A percentile compares a stretch with the other conserved stretches of the same genome.
These are phyloP conservation scores for Ogataea sp. DNA, from an alignment of 805 yeast species.

Conservation along the genomic window DNA sequence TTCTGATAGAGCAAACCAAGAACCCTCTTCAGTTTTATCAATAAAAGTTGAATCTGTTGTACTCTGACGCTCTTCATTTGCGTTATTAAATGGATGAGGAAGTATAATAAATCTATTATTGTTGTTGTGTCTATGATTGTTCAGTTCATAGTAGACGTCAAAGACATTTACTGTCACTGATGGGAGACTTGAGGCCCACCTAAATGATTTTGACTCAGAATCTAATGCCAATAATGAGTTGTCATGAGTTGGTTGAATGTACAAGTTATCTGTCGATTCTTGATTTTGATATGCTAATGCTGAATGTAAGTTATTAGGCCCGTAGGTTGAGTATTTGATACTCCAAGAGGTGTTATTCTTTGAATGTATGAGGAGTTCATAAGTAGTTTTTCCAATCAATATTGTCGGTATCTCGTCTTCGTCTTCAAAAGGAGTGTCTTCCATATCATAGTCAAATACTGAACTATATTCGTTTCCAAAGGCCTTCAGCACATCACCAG, in stretches of 20 bases:
- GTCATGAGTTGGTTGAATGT: slow-evolving; percentile 80
- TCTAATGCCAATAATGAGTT: slow-evolving; percentile 71
- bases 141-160: slow-evolving; percentile 46
- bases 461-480: slow-evolving; percentile 35
- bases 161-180: slow-evolving; percentile 69
- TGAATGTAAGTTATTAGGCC: slow-evolving; percentile 76
- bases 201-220: slow-evolving; percentile 56
- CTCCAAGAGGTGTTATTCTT: slow-evolving; percentile 70
- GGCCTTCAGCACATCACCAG: slow-evolving; percentile 65
- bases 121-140: slow-evolving; percentile 7
- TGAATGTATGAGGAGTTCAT: slow-evolving; percentile 71
- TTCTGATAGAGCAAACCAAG: slow-evolving; percentile 86
- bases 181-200: slow-evolving; percentile 73
- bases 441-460: too few relatives aligned
- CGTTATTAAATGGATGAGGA: slow-evolving; percentile 56
- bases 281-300: slow-evolving; percentile 39
- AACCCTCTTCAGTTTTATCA: slow-evolving; percentile 51
- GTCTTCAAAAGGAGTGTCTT: too few relatives aligned
- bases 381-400: slow-evolving; percentile 63
- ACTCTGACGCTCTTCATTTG: background rate
- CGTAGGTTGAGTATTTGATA: slow-evolving; percentile 83
- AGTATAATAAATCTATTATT: slow-evolving; percentile 38
- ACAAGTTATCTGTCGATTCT: slow-evolving; percentile 61
- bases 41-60: slow-evolving; percentile 46
- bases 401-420: slow-evolving; percentile 25